Evolutionary conservation across 768 basidiomycete genomes (phyloP), one percentile per base, ranked within the genome.

Genomic region (Suillus sp.): DNA sequence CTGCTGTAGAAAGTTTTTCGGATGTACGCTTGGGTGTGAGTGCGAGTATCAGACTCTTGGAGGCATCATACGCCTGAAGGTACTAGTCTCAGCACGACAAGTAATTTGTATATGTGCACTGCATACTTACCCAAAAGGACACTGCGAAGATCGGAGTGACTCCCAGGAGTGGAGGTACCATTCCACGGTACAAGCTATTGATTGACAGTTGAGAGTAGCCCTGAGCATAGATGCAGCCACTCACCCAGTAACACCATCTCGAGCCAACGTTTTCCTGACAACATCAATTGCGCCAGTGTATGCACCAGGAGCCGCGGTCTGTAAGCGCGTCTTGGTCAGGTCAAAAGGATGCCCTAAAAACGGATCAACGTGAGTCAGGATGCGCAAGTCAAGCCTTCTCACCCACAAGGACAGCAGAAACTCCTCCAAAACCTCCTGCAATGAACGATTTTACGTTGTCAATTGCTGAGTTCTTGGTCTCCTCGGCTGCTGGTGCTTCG

Each of bases 101-200:
- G 22, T 22, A 48, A 55, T 43, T 60, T 16, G 35, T 34, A 45
- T 5, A 45, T 47, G 7, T 2, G 32, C 20, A 47, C 22, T 14
- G 18, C 61, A 68, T 35, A 68, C 84, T 63, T 75, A 95, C 96
- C 96, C 96, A 98, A 82, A 99, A 99, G 4, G 95, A 96, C 35
- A 99, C 80, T 4, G 97, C 97, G 70, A 99, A 99, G 71, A 98
- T 99, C 38, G 97, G 97, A 5, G 97, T 99, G 34, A 99, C 94
- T 34, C 96, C 95, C 35, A 97, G 79, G 63, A 98, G 77, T 50
- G 96, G 96, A 38, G 96, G 95, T 4, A 96, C 91, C 78, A 98
- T 94, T 40, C 94, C 95, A 65, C 94, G 91, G 71, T 95, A 96
- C 73, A 96, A 72, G 34, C 93, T 95, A 59, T 43, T 62, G 22